Evolutionary conservation across 306 rosid species (phyloP).

Genomic region (Cicer chorassanicum): DNA sequence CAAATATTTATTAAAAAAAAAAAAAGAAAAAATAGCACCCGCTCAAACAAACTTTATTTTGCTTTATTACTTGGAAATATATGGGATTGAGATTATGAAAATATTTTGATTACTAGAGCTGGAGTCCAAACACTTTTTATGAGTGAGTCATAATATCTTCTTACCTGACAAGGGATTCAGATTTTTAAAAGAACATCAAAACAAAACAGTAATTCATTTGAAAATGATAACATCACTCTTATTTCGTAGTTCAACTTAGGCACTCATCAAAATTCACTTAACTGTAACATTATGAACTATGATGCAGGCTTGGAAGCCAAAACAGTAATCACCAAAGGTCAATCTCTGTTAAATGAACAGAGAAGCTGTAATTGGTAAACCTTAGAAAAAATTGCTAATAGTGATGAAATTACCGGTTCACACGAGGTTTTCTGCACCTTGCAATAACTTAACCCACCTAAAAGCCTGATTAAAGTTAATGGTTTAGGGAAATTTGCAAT

Average conservation of each 20-base stretch:
- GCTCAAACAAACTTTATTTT: too few relatives aligned
- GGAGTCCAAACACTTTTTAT: not conserved
- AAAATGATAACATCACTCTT: not conserved
- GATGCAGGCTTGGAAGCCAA: not conserved
- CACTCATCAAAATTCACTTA: not conserved
- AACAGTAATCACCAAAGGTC: not conserved
- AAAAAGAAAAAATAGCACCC: too few relatives aligned
- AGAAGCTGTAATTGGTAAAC: slow-evolving; percentile 5
- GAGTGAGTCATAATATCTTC: not conserved
- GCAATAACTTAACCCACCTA: slow-evolving; percentile 9
- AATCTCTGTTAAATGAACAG: not conserved
- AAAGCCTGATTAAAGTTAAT: slow-evolving; percentile 12
- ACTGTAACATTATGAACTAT: not conserved
- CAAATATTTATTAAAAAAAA: too few relatives aligned
- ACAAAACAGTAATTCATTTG: slow-evolving; percentile 11
- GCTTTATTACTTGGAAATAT: not conserved
- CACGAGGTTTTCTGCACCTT: slow-evolving; percentile 11
- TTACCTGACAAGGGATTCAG: not conserved
- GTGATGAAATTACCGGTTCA: slow-evolving; percentile 1
- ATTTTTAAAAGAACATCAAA: not conserved
- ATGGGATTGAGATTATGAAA: not conserved
- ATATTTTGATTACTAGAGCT: too few relatives aligned
- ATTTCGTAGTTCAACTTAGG: slow-evolving; percentile 1
- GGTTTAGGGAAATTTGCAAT: not conserved
- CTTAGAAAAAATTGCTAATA: not conserved